Base-by-base conservation (phyloP, 2,329 filamentous ascomycete species). In the Aspergillus sp. region DNA sequence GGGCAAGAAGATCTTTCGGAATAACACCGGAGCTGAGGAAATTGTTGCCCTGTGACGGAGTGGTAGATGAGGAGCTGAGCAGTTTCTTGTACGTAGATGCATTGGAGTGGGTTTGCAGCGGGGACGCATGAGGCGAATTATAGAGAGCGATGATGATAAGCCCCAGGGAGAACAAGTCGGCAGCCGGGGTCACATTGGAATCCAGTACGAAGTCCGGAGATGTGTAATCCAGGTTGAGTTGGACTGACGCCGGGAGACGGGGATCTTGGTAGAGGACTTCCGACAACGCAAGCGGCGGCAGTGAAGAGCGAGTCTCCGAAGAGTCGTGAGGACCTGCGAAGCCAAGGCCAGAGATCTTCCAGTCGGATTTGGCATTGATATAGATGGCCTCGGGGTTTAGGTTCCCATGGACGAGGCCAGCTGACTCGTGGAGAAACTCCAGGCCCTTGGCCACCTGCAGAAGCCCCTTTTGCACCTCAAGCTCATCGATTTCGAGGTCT, bases 401-500 rank as follows among this genome's bases (percentile, higher is more conserved):
- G 72, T 99, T 99, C 52, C 90, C 92, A 76, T 99, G 95, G 0
- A 98, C 91, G 52, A 99, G 83, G 0, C 92, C 92, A 10, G 94
- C 94, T 72, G 94, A 96, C 72, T 98, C 94, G 72, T 98, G 94
- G 61, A 98, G 79, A 72, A 98, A 98, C 76, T 98, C 94, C 31
- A 98, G 81, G 2, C 93, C 94, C 74, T 97, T 97, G 71, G 90
- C 93, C 63, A 99, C 85, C 75, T 99, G 95, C 61, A 98, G 79
- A 63, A 99, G 76, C 0, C 95, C 95, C 77, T 99, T 99, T 75
- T 99, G 95, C 68, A 98, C 96, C 77, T 99, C 95, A 60, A 99
- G 81, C 78, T 98, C 95, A 72, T 99, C 95, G 62, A 99, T 91
- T 74, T 98, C 94, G 14, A 97, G 77, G 71, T 98, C 93, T 67